phyloP scores from a whole-genome alignment of 371 early-diverging fungal species.

The Chytridium lagenaria region DNA sequence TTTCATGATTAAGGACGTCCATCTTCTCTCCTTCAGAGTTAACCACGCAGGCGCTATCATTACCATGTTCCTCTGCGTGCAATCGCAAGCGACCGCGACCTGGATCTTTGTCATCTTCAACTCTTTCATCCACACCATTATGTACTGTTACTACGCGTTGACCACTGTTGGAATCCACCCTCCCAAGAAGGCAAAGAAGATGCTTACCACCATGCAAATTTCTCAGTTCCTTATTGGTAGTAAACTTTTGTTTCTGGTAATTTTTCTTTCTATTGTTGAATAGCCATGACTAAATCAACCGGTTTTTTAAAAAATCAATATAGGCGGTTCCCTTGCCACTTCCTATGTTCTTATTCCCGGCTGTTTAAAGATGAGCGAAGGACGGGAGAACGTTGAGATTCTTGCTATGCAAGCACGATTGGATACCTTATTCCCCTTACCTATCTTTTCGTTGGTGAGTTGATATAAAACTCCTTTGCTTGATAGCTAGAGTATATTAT shows the following conservation, averaged over 20 bases:
- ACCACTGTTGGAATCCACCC: slow-evolving; percentile 79
- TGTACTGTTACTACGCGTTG: slow-evolving; percentile 87
- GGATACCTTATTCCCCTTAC: slow-evolving; percentile 81
- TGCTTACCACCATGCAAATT: slow-evolving; percentile 86
- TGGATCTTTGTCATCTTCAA: slow-evolving; percentile 89
- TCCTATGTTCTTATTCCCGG: slow-evolving; percentile 72
- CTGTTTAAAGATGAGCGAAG: slow-evolving; percentile 67
- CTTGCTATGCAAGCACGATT: slow-evolving; percentile 70
- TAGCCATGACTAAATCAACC: too few relatives aligned
- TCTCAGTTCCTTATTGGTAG: slow-evolving; percentile 88
- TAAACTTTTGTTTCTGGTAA: too few relatives aligned
- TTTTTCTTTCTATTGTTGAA: too few relatives aligned
- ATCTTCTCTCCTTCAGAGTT: slow-evolving; percentile 82
- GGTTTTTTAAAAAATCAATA: slow-evolving; percentile 1
- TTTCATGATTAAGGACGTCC: too few relatives aligned
- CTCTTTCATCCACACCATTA: slow-evolving; percentile 89
- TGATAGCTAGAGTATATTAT: too few relatives aligned
- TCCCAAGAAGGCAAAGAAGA: slow-evolving; percentile 74
- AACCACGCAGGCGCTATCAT: slow-evolving; percentile 91
- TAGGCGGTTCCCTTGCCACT: slow-evolving; percentile 63
- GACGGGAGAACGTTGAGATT: slow-evolving; percentile 3
- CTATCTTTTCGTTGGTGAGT: slow-evolving; percentile 62
- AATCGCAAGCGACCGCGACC: slow-evolving; percentile 75
- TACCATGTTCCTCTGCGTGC: slow-evolving; percentile 68
- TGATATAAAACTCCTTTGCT: too few relatives aligned